Conservation (phyloP, 148 eudicot species). For the Hydrangea macrophylla region DNA sequence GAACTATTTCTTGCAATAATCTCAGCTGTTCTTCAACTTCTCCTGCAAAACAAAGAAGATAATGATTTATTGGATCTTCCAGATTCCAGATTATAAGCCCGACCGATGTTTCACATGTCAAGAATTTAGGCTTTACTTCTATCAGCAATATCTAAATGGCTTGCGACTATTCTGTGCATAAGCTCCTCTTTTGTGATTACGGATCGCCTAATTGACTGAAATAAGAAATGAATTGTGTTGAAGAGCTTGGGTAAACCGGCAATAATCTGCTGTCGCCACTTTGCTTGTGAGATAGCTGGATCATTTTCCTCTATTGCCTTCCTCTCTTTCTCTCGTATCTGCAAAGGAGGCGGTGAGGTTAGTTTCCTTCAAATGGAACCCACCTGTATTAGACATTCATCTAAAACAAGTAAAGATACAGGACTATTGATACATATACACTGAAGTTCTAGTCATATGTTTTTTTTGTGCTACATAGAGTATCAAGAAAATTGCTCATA, state of each 20-base stretch:
- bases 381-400: too few species aligned
- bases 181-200: conserved; percentile 79
- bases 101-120: background rate
- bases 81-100: background rate
- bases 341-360: conserved; percentile 16
- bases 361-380: background rate
- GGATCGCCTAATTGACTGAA: conserved; percentile 66
- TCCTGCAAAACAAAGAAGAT: conserved; percentile 30
- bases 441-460: too few species aligned
- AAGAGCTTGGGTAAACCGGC: conserved; percentile 68
- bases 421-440: background rate
- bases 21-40: conserved; percentile 80
- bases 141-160: conserved; percentile 54
- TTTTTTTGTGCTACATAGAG: background rate
- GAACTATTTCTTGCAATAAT: conserved; percentile 70
- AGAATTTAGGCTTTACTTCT: conserved; percentile 46
- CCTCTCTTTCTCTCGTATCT: conserved; percentile 74
- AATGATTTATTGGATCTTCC: background rate
- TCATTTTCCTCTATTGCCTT: conserved; percentile 50
- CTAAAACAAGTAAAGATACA: background rate
- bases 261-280: conserved; percentile 52
- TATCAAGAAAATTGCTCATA: background rate
- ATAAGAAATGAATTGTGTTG: conserved; percentile 57
- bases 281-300: conserved; percentile 70
- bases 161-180: conserved; percentile 51